Base-by-base conservation (phyloP, 2,329 filamentous ascomycete species). In the Sporothrix mexicana region DNA sequence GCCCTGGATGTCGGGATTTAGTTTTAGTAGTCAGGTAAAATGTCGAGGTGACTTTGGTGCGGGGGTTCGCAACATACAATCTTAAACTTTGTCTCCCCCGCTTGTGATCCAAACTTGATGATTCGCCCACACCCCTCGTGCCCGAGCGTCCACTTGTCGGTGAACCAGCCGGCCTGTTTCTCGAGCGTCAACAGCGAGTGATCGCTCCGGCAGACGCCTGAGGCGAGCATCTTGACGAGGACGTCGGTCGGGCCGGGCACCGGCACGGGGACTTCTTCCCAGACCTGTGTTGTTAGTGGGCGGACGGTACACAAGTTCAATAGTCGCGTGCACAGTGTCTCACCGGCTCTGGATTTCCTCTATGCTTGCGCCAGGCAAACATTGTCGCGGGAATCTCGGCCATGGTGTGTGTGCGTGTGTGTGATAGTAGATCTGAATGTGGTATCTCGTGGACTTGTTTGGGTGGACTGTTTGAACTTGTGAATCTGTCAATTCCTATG, bases 221-320 rank as follows among this genome's bases (percentile, higher is more conserved):
- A 62, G 12, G 69, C 69, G 12, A 70, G 55, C 53, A 70, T 62
- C 71, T 80, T 79, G 76, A 81, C 77, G 45, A 81, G 79, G 72
- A 81, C 78, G 74, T 85, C 78, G 73, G 83, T 81, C 25, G 80
- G 79, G 51, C 78, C 78, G 8, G 83, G 83, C 45, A 78, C 77
- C 1, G 84, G 84, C 49, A 85, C 80, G 9, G 83, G 81, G 30
- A 86, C 77, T 51, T 82, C 78, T 70, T 85, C 69, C 68, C 69
- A 70, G 67, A 69, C 43, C 66, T 69, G 66, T 10, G 8, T 30
- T 9, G 55, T 59, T 4, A 59, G 23, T 8, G 20, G 20, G 20
- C 3, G 17, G 20, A 30, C 30, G 30, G 30, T 30, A 30, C 30
- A 30, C 30, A 30, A 30, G 5, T 30, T 30, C 30, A 30, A 30